Conservation (phyloP, 306 rosid species). For the Malus fusca region DNA sequence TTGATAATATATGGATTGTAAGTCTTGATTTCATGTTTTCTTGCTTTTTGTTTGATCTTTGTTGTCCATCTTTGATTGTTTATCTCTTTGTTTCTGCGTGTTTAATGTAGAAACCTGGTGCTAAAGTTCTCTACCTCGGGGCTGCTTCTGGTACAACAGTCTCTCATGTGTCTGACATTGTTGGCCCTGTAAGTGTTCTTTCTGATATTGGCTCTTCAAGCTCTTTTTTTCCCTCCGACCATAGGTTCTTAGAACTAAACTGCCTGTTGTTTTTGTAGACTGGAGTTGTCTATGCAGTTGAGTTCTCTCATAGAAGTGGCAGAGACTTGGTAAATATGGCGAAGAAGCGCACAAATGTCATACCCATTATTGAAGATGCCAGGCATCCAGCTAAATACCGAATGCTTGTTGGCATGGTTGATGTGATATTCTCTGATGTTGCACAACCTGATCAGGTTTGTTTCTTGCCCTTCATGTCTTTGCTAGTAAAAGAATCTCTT, state of each 20-base stretch:
- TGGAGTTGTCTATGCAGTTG: slow-evolving; percentile 91
- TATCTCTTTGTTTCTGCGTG: neutral
- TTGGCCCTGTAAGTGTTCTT: slow-evolving; percentile 67
- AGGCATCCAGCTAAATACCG: slow-evolving; percentile 91
- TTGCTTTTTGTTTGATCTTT: neutral
- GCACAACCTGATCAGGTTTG: slow-evolving; percentile 98
- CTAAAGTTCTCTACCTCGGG: slow-evolving; percentile 74
- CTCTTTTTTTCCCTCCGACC: neutral
- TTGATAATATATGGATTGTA: slow-evolving; percentile 80
- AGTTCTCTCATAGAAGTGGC: slow-evolving; percentile 93
- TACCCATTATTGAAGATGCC: slow-evolving; percentile 94
- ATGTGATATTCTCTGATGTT: slow-evolving; percentile 95
- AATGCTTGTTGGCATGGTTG: slow-evolving; percentile 97
- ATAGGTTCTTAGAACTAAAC: neutral
- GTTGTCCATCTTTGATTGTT: neutral
- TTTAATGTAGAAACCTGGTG: slow-evolving; percentile 62
- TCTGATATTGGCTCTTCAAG: neutral
- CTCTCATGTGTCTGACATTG: slow-evolving; percentile 89
- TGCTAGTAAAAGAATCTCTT: neutral
- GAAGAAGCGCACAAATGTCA: slow-evolving; percentile 77
- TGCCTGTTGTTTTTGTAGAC: slow-evolving; percentile 27
- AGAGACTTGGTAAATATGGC: slow-evolving; percentile 98
- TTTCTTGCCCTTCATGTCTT: neutral
- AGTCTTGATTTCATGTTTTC: neutral
- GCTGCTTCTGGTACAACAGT: slow-evolving; percentile 98